phyloP scores from a whole-genome alignment of 2,329 filamentous ascomycete genomes.

The Phoma sp. region DNA sequence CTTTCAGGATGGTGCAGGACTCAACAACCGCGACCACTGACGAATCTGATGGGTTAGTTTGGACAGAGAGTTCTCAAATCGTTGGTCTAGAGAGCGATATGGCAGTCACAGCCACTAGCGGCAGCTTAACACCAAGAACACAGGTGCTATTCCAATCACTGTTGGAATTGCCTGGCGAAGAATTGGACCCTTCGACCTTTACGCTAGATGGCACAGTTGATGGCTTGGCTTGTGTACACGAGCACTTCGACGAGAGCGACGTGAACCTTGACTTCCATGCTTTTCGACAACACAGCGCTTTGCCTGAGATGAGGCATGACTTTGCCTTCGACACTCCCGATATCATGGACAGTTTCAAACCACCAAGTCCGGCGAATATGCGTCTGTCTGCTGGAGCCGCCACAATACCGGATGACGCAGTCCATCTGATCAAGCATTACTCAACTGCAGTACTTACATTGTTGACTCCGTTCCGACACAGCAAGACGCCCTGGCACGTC shows the following conservation, averaged over 20 bases:
- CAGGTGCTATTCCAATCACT: constrained; percentile 11
- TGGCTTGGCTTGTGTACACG: constrained; percentile 2
- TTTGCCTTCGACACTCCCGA: background rate
- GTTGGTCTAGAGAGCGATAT: background rate
- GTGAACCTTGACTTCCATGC: background rate
- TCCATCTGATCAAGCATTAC: constrained; percentile 50
- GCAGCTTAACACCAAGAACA: constrained; percentile 12
- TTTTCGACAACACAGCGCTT: background rate
- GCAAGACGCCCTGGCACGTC: constrained; percentile 54
- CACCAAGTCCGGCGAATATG: background rate
- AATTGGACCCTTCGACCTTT: background rate
- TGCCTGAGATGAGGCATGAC: background rate
- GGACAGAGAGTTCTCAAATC: background rate
- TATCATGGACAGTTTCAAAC: background rate
- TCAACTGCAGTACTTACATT: constrained; percentile 42
- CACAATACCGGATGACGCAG: constrained; percentile 38
- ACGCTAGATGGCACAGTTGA: background rate
- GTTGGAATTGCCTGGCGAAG: constrained; percentile 7
- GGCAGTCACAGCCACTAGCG: background rate
- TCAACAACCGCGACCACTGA: background rate
- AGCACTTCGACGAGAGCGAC: constrained; percentile 12
- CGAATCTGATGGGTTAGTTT: background rate
- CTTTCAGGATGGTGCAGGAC: constrained; percentile 6
- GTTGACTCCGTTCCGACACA: constrained; percentile 39
- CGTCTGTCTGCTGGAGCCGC: background rate